These are phyloP conservation scores for Elymus sibiricus DNA, from an alignment of 176 grass and related monocot species.

Conservation along the genomic window DNA sequence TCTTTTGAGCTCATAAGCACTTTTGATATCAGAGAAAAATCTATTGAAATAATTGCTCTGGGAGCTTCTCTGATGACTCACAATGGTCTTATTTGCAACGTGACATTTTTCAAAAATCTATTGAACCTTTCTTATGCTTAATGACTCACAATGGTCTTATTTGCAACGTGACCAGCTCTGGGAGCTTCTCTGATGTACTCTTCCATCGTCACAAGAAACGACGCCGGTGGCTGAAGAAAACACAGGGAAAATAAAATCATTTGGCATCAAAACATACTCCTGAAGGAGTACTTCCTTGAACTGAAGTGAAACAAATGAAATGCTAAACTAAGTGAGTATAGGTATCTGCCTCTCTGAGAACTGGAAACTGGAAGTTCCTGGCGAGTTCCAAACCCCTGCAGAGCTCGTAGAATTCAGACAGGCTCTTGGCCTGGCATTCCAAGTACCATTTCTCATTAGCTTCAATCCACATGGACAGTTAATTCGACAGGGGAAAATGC, in stretches of 20 bases:
- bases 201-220: conserved; percentile 85
- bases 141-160: conserved; percentile 60
- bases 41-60: neutral
- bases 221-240: conserved; percentile 54
- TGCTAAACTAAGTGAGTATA: neutral
- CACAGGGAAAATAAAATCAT: neutral
- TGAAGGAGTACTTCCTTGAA: neutral
- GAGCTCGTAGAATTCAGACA: conserved; percentile 73
- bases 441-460: neutral
- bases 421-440: conserved; percentile 54
- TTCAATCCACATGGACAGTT: neutral
- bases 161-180: conserved; percentile 32
- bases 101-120: neutral
- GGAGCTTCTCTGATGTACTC: conserved; percentile 93
- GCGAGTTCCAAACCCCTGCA: conserved; percentile 80
- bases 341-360: conserved; percentile 57
- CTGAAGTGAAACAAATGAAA: neutral
- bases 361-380: conserved; percentile 75
- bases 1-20: neutral
- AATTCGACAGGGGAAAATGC: neutral
- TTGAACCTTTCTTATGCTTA: neutral
- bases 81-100: conserved; percentile 46
- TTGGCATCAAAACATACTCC: neutral
- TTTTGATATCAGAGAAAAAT: neutral
- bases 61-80: conserved; percentile 22